These are phyloP conservation scores for Halocafeteria seosinensis DNA, from an alignment of 108 stramenopile genomes.

Conservation along the genomic window DNA sequence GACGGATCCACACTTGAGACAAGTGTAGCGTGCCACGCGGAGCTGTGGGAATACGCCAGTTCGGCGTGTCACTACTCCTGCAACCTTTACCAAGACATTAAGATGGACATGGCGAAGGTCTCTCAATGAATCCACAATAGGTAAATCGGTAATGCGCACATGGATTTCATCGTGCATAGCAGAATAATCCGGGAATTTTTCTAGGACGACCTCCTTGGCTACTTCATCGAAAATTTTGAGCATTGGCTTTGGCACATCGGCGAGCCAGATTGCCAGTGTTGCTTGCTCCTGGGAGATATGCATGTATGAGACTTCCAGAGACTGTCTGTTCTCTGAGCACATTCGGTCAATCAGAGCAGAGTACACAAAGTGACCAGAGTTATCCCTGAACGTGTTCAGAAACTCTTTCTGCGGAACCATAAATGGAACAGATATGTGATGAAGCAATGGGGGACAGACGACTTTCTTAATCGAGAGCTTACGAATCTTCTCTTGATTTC, in stretches of 20 bases:
- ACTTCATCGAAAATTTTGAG: constrained; percentile 46
- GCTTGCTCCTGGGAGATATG: constrained; percentile 61
- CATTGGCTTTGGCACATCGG: constrained; percentile 82
- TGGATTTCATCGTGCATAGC: constrained; percentile 73
- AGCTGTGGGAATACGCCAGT: constrained; percentile 83
- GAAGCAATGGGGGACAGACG: too few relatives aligned
- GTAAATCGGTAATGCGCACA: constrained; percentile 71
- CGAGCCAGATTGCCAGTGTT: constrained; percentile 74
- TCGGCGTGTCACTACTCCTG: constrained; percentile 86
- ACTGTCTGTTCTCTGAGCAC: constrained; percentile 69
- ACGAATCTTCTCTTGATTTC: constrained; percentile 61
- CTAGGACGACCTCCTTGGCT: constrained; percentile 28
- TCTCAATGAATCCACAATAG: constrained; percentile 63
- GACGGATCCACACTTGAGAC: constrained; percentile 30
- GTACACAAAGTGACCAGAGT: constrained; percentile 45
- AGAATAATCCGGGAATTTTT: constrained; percentile 68
- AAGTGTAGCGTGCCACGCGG: constrained; percentile 33
- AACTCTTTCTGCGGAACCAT: too few relatives aligned
- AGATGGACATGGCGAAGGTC: constrained; percentile 70
- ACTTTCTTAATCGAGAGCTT: too few relatives aligned
- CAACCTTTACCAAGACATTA: constrained; percentile 71
- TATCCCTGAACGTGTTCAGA: constrained; percentile 36
- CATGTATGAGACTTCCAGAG: constrained; percentile 67
- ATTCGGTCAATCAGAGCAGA: constrained; percentile 65
- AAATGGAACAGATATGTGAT: too few relatives aligned